Evolutionary conservation across 1,139 yeast genomes (phyloP).

Genomic region (Saccharomyces hybrid): DNA sequence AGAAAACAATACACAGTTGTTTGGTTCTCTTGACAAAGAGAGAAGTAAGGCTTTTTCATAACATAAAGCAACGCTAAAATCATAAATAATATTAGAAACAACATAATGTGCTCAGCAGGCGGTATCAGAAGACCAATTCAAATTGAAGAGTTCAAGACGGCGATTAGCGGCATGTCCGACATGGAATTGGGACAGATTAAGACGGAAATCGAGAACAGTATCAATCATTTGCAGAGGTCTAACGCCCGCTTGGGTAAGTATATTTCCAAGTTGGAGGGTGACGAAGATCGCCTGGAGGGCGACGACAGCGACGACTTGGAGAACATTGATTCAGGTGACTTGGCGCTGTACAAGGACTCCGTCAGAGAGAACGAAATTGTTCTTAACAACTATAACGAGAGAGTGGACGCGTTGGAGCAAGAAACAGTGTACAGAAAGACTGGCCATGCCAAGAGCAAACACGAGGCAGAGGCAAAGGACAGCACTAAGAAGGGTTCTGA

Average conservation of each 20-base stretch:
- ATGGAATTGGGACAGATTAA: conserved; percentile 28
- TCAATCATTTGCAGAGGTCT: conserved; percentile 32
- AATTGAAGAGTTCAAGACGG: conserved; percentile 33
- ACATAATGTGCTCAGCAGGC: conserved; percentile 14
- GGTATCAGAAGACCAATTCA: conserved; percentile 33
- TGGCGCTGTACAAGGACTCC: conserved; percentile 32
- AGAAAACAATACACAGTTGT: background rate
- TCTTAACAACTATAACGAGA: conserved; percentile 31
- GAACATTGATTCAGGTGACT: conserved; percentile 26
- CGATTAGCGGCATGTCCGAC: conserved; percentile 32
- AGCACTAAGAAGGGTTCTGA: background rate
- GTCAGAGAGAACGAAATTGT: conserved; percentile 33
- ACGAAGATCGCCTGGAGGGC: conserved; percentile 18
- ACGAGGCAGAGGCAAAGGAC: conserved; percentile 4
- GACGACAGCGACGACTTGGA: conserved; percentile 22
- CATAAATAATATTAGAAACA: background rate
- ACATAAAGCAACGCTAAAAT: background rate
- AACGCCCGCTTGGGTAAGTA: conserved; percentile 31
- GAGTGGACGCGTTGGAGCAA: conserved; percentile 31
- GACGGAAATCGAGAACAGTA: conserved; percentile 29
- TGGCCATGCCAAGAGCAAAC: conserved; percentile 1
- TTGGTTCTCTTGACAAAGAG: background rate
- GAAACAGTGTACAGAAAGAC: conserved; percentile 25
- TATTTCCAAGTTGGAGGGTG: conserved; percentile 26
- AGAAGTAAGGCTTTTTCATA: background rate